Base-by-base conservation (phyloP, 2,329 filamentous ascomycete species). In the Trichophyton rubrum region DNA sequence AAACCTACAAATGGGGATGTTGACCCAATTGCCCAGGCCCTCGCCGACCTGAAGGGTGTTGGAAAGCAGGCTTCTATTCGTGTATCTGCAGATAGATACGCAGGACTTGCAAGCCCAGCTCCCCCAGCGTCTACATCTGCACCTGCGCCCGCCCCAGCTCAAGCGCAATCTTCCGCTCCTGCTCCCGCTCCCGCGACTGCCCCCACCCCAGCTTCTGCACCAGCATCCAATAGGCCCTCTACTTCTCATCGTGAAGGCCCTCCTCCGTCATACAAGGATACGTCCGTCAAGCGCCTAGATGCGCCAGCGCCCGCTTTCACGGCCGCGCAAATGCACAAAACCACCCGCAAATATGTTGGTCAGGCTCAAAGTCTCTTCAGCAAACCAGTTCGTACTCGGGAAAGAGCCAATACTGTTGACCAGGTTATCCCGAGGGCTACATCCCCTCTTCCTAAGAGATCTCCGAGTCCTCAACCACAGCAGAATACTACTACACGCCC, bases 1-100 rank as follows among this genome's bases (percentile, higher is more conserved):
- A 66, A 78, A 71, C 60, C 71, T 9, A 66, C 74, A 3, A 75
- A 80, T 38, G 85, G 88, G 30, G 86, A 90, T 24, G 74, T 81
- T 15, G 93, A 99, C 68, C 93, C 93, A 0, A 96, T 99, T 69
- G 93, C 92, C 2, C 82, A 89, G 67, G 95, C 93, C 24, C 80
- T 99, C 6, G 93, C 92, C 9, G 92, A 99, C 68, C 80, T 99
- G 40, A 97, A 95, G 75, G 89, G 87, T 0, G 87, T 91, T 3
- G 82, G 80, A 15, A 97, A 97, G 74, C 87, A 91, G 67, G 83
- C 89, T 5, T 86, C 85, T 2, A 80, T 83, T 56, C 85, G 95
- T n/a, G 84, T 96, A 62, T 95, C 93, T n/a, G 93, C 91, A 17
- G 95, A 99, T 72, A 85, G 89, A 63, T 96, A 96, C 73, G 89